Base-by-base conservation (phyloP, 139 green algal genomes). In the Volvox reticuliferus region DNA sequence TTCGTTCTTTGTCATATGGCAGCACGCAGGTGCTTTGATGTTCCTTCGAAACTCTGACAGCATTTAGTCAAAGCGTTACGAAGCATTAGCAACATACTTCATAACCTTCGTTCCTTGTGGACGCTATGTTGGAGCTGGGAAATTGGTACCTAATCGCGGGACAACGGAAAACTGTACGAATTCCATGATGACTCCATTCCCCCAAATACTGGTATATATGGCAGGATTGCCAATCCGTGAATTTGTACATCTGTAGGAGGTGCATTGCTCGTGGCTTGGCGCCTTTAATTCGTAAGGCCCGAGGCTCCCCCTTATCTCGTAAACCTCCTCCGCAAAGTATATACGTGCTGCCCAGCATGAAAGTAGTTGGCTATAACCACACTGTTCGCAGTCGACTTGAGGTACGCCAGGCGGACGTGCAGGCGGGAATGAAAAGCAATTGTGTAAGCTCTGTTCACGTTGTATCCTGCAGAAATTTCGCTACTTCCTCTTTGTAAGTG, bases 401-500 rank as follows among this genome's bases (percentile, higher is more conserved):
- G 87, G 87, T 91, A 36, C 14, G 86, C 16, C 71, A 13, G 65
- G 1, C 37, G 28, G 32, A 20, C 36, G 12, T 36, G 44, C 44
- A 55, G 44, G 44, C 44, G 9, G 44, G 44, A 55, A 55, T 9
- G 9, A 55, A 55, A 55, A 9, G 44, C 44, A 55, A 9, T 9
- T 9, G 44, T 55, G 44, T 55, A 55, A 73, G 12, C 65, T 73
- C 65, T 24, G 65, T 73, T 73, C 21, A 30, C 21, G 24, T 73
- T 86, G 79, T 9, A 21, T 24, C 37, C 30, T 35, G 84, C 95
- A 98, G 96, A 93, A 92, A 1, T 97, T 97, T 86, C 98, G 98
- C 80, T 98, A 96, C 88, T 86, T 73, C 1, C 73, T 97, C 22
- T 98, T 97, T 87, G 3, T 98, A 1, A 78, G 88, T 26, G 91